Evolutionary conservation across 208 protist species (phyloP).

Genomic region (Lotmaria passim): DNA sequence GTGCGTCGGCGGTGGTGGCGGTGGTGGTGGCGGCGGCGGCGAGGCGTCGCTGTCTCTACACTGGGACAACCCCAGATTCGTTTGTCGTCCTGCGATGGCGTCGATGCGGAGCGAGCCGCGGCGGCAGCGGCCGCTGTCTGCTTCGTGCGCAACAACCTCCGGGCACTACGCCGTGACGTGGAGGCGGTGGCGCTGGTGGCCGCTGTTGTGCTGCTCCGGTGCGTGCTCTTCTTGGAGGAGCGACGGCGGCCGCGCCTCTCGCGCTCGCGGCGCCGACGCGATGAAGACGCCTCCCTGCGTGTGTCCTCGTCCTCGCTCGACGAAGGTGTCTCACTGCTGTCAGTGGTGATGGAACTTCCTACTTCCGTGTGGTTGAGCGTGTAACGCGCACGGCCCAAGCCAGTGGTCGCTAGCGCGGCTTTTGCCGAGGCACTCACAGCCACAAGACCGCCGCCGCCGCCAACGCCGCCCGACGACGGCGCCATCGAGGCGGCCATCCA

Average conservation of each 20-base stretch:
- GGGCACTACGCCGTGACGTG: constrained; percentile 9
- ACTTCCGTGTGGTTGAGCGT: background rate
- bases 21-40: too few relatives aligned
- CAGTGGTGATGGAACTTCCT: constrained; percentile 20
- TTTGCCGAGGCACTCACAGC: background rate
- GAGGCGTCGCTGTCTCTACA: too few relatives aligned
- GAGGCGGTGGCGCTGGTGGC: constrained; percentile 8
- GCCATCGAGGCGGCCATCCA: constrained; percentile 32
- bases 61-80: too few relatives aligned
- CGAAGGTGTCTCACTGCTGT: constrained; percentile 30
- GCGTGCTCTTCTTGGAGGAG: background rate
- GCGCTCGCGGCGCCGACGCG: background rate
- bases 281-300: background rate
- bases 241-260: background rate
- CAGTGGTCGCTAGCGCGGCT: background rate
- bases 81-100: too few relatives aligned
- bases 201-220: constrained; percentile 9
- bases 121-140: too few relatives aligned
- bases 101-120: too few relatives aligned
- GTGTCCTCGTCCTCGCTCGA: background rate
- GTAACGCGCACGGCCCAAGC: background rate
- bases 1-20: too few relatives aligned
- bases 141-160: background rate
- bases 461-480: background rate
- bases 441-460: constrained; percentile 13